phyloP scores from a whole-genome alignment of 176 grass and related monocot genomes.

The Carex pumila region DNA sequence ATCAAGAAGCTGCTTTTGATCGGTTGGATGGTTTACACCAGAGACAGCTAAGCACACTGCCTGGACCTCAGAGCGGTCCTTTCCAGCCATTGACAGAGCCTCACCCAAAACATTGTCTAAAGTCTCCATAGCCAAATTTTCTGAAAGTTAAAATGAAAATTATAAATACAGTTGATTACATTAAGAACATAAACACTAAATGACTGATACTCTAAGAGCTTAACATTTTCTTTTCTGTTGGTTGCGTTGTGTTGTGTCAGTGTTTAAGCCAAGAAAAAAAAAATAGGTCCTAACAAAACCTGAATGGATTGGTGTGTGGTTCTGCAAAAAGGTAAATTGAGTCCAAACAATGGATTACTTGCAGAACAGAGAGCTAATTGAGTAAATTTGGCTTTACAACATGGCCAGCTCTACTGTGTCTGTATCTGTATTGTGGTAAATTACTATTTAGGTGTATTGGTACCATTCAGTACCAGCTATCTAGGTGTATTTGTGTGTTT shows the following conservation, averaged over 20 bases:
- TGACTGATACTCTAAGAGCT: neutral
- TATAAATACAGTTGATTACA: slow-evolving; percentile 17
- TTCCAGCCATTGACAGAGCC: slow-evolving; percentile 53
- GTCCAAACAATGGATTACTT: neutral
- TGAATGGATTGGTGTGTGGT: neutral
- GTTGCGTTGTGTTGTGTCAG: too few relatives aligned
- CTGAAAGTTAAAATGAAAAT: slow-evolving; percentile 31
- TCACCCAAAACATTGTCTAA: slow-evolving; percentile 65
- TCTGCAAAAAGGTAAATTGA: neutral
- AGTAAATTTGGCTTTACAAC: neutral
- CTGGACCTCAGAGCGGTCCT: slow-evolving; percentile 40
- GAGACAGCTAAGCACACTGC: slow-evolving; percentile 92
- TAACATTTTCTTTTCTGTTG: too few relatives aligned
- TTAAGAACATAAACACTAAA: neutral
- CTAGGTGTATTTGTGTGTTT: too few relatives aligned
- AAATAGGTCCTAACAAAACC: too few relatives aligned
- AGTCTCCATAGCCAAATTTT: slow-evolving; percentile 55
- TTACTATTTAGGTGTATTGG: neutral
- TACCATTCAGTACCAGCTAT: too few relatives aligned
- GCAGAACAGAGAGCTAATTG: neutral
- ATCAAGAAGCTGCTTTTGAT: slow-evolving; percentile 75
- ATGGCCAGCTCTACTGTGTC: neutral
- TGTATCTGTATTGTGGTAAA: neutral
- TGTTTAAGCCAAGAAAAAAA: too few relatives aligned
- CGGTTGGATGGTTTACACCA: slow-evolving; percentile 88